phyloP scores from a whole-genome alignment of 2,329 filamentous ascomycete genomes.

The Apiospora sp. region DNA sequence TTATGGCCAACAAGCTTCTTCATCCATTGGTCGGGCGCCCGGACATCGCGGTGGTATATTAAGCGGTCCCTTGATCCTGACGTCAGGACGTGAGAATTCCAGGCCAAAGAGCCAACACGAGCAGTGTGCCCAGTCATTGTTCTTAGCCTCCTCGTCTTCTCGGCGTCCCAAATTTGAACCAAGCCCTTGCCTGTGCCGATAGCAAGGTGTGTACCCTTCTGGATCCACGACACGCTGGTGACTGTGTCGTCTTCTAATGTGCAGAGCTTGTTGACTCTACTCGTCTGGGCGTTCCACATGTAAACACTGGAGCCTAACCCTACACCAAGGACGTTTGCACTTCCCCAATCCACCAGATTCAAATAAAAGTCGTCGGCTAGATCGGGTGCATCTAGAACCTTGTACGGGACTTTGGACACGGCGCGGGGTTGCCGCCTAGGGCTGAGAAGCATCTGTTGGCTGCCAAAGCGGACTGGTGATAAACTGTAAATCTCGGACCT shows the following conservation, averaged over 20 bases:
- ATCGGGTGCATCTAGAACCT: slow-evolving; percentile 95
- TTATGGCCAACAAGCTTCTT: slow-evolving; percentile 92
- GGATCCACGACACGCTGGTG: slow-evolving; percentile 98
- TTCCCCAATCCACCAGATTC: slow-evolving; percentile 97
- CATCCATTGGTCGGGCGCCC: slow-evolving; percentile 89
- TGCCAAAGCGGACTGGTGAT: slow-evolving; percentile 91
- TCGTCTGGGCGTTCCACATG: slow-evolving; percentile 96
- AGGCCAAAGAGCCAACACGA: slow-evolving; percentile 90
- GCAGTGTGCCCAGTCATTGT: slow-evolving; percentile 98
- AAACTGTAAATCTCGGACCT: slow-evolving; percentile 94
- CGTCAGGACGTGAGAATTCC: slow-evolving; percentile 97
- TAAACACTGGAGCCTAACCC: slow-evolving; percentile 93
- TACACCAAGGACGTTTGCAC: slow-evolving; percentile 91
- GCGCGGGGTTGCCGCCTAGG: slow-evolving; percentile 87
- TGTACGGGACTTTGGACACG: slow-evolving; percentile 96
- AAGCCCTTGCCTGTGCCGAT: slow-evolving; percentile 95
- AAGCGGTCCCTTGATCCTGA: slow-evolving; percentile 92
- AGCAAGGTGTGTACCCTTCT: slow-evolving; percentile 93
- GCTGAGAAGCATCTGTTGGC: slow-evolving; percentile 91
- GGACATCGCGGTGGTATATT: slow-evolving; percentile 95
- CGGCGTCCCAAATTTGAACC: slow-evolving; percentile 97
- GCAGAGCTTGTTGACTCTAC: slow-evolving; percentile 91
- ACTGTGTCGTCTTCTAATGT: slow-evolving; percentile 92
- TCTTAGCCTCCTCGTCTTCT: slow-evolving; percentile 81
- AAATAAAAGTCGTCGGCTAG: slow-evolving; percentile 97